Conservation (phyloP, 2,329 filamentous ascomycete genomes). For the Mollisiaceae sp. region DNA sequence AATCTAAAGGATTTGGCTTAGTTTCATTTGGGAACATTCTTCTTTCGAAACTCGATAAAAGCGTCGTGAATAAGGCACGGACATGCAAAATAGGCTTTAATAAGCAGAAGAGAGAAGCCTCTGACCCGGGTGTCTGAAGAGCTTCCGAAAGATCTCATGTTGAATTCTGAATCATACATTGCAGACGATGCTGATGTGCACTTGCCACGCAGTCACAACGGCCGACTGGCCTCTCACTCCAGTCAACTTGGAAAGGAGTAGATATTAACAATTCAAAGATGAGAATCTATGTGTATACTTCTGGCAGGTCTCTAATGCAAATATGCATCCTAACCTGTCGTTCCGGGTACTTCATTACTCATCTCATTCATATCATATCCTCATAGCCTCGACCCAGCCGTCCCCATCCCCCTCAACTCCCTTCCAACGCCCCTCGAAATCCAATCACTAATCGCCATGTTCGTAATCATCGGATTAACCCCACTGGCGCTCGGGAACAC, state of each 20-base stretch:
- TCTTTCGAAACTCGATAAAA: neutral
- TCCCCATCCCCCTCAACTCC: constrained; percentile 46
- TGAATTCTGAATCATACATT: neutral
- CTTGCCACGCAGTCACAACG: too few species aligned
- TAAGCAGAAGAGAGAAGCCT: neutral
- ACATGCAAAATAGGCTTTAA: neutral
- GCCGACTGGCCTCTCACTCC: too few species aligned
- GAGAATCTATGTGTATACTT: too few species aligned
- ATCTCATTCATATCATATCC: neutral
- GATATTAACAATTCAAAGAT: too few species aligned
- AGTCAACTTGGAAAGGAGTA: too few species aligned
- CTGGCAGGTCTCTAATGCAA: neutral
- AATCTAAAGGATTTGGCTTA: neutral
- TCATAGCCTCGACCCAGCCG: constrained; percentile 14
- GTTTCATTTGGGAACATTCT: neutral
- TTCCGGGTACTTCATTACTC: neutral
- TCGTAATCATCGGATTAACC: constrained; percentile 82
- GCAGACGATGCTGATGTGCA: too few species aligned
- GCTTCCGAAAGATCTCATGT: neutral
- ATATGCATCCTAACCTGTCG: neutral
- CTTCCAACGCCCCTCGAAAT: constrained; percentile 62
- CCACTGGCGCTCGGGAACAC: constrained; percentile 78
- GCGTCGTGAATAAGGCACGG: neutral
- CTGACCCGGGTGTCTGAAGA: neutral
- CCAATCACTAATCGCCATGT: constrained; percentile 72